These are phyloP conservation scores for Babesia ovata DNA, from an alignment of 169 alveolate genomes.

Conservation along the genomic window DNA sequence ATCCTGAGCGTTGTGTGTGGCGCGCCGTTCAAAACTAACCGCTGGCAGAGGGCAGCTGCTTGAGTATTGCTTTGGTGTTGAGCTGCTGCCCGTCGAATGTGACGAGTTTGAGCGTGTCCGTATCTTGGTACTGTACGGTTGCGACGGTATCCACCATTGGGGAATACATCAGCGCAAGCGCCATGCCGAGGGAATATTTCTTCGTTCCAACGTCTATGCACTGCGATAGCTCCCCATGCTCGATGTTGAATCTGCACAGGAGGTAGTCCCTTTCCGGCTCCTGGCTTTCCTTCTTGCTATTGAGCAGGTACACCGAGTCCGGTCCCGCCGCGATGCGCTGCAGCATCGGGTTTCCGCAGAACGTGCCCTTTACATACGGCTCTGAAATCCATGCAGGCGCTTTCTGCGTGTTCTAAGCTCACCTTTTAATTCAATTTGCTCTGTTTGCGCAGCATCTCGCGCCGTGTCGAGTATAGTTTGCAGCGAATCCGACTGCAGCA, in stretches of 20 bases:
- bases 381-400: background rate
- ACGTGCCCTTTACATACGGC: constrained; percentile 33
- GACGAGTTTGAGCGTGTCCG: constrained; percentile 5
- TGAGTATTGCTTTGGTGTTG: constrained; percentile 31
- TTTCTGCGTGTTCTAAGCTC: background rate
- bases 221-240: constrained; percentile 39
- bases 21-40: constrained; percentile 16
- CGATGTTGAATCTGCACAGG: constrained; percentile 45
- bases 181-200: background rate
- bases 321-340: constrained; percentile 47
- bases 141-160: constrained; percentile 14
- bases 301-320: constrained; percentile 42
- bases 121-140: constrained; percentile 28
- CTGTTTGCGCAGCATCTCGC: constrained; percentile 8
- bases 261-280: constrained; percentile 1
- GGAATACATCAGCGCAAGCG: constrained; percentile 47
- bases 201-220: constrained; percentile 32
- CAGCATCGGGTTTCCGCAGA: constrained; percentile 64
- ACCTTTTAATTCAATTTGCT: constrained; percentile 28
- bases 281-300: constrained; percentile 15
- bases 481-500: constrained; percentile 19
- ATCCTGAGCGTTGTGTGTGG: constrained; percentile 13
- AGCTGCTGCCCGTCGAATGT: constrained; percentile 51
- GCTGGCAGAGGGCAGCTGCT: constrained; percentile 47
- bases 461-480: constrained; percentile 29